A percentile compares a stretch with the other conserved stretches of the same genome.
These are phyloP conservation scores for Paramarasmius palmivorus DNA, from an alignment of 1,284 basidiomycete genomes.

Conservation along the genomic window DNA sequence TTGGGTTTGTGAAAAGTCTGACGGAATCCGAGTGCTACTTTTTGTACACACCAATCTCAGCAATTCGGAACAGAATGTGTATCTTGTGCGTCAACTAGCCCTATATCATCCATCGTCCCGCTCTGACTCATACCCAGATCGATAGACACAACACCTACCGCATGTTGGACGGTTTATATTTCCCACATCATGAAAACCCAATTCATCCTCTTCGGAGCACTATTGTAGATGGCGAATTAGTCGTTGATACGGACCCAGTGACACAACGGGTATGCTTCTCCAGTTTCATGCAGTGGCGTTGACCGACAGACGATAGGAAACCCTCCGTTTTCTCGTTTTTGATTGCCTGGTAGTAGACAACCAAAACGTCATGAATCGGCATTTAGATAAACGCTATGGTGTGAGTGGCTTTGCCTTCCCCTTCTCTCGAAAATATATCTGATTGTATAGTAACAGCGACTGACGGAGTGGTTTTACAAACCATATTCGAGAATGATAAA, in stretches of 20 bases:
- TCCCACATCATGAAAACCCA: conserved; percentile 82
- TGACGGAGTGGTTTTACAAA: conserved; percentile 81
- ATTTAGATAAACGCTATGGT: conserved; percentile 88
- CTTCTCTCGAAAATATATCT: background rate
- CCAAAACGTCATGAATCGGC: conserved; percentile 83
- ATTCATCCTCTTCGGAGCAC: conserved; percentile 73
- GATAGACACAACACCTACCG: conserved; percentile 94
- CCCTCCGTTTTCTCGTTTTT: conserved; percentile 84
- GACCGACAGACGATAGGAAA: conserved; percentile 54
- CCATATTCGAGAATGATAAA: conserved; percentile 76
- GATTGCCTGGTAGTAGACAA: conserved; percentile 90
- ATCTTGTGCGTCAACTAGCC: conserved; percentile 60
- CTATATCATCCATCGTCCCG: background rate
- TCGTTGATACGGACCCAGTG: conserved; percentile 83
- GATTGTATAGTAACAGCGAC: conserved; percentile 56
- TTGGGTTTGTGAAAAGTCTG: conserved; percentile 99
- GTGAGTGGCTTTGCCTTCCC: conserved; percentile 46
- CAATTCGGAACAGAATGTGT: conserved; percentile 72
- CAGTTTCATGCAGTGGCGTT: conserved; percentile 1
- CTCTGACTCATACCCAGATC: conserved; percentile 55
- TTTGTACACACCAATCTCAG: conserved; percentile 76
- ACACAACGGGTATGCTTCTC: conserved; percentile 57
- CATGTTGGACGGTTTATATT: conserved; percentile 73
- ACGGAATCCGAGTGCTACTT: conserved; percentile 91
- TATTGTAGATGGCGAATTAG: conserved; percentile 93